These are phyloP conservation scores for Cryptosporidium ubiquitum DNA, from an alignment of 169 alveolate species.

Conservation along the genomic window DNA sequence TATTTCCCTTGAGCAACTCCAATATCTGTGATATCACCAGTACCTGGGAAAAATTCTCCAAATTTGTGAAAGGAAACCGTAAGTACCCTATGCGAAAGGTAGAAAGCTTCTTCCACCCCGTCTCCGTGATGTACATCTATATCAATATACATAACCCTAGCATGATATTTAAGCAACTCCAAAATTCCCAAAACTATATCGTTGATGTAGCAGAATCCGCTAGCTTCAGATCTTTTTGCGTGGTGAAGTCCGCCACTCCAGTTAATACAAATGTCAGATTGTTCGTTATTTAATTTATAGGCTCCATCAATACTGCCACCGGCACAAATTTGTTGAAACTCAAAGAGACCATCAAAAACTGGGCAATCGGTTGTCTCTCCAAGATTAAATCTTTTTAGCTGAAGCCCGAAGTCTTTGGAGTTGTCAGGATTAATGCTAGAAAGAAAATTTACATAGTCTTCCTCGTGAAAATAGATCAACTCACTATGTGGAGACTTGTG, in stretches of 20 bases:
- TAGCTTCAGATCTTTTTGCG: slow-evolving; percentile 97
- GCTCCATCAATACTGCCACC: slow-evolving; percentile 99
- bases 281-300: slow-evolving; percentile 90
- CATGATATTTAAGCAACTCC: slow-evolving; percentile 96
- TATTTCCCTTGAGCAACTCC: slow-evolving; percentile 94
- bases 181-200: slow-evolving; percentile 97
- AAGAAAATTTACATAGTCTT: slow-evolving; percentile 89
- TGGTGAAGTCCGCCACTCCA: slow-evolving; percentile 99
- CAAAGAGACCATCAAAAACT: slow-evolving; percentile 96
- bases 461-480: slow-evolving; percentile 94
- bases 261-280: slow-evolving; percentile 95
- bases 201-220: slow-evolving; percentile 99
- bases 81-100: slow-evolving; percentile 97
- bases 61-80: slow-evolving; percentile 98
- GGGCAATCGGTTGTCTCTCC: slow-evolving; percentile 98
- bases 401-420: slow-evolving; percentile 86
- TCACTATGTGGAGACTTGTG: slow-evolving; percentile 96
- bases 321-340: slow-evolving; percentile 96
- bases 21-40: slow-evolving; percentile 96
- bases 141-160: slow-evolving; percentile 98
- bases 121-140: slow-evolving; percentile 99
- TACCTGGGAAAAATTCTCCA: slow-evolving; percentile 99
- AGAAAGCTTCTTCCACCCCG: slow-evolving; percentile 99
- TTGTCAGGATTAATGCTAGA: slow-evolving; percentile 82
- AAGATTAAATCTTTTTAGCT: slow-evolving; percentile 90